A percentile compares a stretch with the other conserved stretches of the same genome.
Evolutionary conservation across 2,329 filamentous ascomycete species (phyloP).

Genomic region (Macroventuria anomochaeta): DNA sequence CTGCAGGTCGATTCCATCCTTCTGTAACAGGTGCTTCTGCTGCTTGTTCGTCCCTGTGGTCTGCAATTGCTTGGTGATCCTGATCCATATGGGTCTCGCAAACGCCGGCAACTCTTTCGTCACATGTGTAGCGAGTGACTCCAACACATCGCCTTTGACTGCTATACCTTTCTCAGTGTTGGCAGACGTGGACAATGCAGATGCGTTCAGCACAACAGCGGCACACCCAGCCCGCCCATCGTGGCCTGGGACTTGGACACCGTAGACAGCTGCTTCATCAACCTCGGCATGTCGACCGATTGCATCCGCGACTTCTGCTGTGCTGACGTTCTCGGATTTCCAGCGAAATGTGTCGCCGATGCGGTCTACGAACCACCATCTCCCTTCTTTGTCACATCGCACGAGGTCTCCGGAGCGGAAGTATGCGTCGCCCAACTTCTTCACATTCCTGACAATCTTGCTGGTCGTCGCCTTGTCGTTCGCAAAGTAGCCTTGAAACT

Average conservation of each 20-base stretch:
- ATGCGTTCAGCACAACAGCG: constrained; percentile 45
- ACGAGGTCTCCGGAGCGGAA: constrained; percentile 49
- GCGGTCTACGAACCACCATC: constrained; percentile 49
- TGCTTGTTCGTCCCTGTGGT: constrained; percentile 57
- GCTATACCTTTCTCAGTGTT: constrained; percentile 13
- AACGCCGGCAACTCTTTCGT: constrained; percentile 50
- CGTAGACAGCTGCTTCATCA: constrained; percentile 55
- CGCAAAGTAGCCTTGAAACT: constrained; percentile 70
- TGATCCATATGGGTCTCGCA: constrained; percentile 54
- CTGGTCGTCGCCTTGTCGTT: constrained; percentile 42
- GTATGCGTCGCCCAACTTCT: constrained; percentile 45
- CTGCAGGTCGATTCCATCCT: constrained; percentile 52
- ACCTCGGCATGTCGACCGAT: constrained; percentile 49
- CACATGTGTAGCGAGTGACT: constrained; percentile 45
- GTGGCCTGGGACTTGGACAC: constrained; percentile 52
- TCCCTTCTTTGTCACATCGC: constrained; percentile 39
- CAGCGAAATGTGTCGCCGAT: constrained; percentile 51
- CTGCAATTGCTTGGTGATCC: constrained; percentile 49
- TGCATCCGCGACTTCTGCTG: constrained; percentile 53
- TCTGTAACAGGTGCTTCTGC: constrained; percentile 52
- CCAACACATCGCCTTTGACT: constrained; percentile 23
- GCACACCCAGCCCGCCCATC: constrained; percentile 56
- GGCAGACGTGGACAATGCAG: constrained; percentile 8
- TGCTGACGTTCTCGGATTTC: constrained; percentile 56
- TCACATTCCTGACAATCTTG: constrained; percentile 46